Conservation (phyloP, 345 rosid species). For the Psidium guajava region DNA sequence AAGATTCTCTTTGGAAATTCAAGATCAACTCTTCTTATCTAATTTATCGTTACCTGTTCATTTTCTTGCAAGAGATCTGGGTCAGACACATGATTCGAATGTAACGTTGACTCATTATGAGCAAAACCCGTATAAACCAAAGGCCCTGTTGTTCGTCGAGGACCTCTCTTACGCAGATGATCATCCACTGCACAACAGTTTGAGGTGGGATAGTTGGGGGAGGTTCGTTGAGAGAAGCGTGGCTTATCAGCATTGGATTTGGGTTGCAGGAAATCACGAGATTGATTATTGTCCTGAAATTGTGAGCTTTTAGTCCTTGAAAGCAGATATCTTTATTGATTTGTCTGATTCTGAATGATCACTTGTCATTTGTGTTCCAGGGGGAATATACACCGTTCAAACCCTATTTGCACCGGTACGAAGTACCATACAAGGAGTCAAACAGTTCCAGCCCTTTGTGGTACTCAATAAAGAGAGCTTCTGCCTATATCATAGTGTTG, state of each 20-base stretch:
- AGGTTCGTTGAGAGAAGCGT: not conserved
- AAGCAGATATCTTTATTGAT: not conserved
- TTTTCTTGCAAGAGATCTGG: not conserved
- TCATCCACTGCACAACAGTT: constrained; percentile 1
- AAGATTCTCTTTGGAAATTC: not conserved
- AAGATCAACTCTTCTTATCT: not conserved
- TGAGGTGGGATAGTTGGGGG: not conserved
- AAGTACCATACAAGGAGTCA: constrained; percentile 4
- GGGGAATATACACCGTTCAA: constrained; percentile 4
- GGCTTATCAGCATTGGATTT: constrained; percentile 10
- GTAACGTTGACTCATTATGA: not conserved
- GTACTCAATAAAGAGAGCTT: constrained; percentile 11
- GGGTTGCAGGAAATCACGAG: constrained; percentile 6
- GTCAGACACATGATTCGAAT: not conserved
- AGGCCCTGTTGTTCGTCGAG: constrained; percentile 3
- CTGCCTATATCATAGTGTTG: constrained; percentile 5
- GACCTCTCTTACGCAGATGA: constrained; percentile 7
- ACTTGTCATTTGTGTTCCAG: not conserved
- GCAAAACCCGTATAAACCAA: not conserved
- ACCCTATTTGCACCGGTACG: constrained; percentile 1
- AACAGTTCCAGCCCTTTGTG: not conserved
- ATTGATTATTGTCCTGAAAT: constrained; percentile 1
- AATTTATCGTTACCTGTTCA: not conserved
- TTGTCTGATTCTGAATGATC: not conserved
- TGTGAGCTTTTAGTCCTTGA: not conserved